These are phyloP conservation scores for Graphilbum sp. DNA, from an alignment of 2,329 filamentous ascomycete genomes.

Conservation along the genomic window DNA sequence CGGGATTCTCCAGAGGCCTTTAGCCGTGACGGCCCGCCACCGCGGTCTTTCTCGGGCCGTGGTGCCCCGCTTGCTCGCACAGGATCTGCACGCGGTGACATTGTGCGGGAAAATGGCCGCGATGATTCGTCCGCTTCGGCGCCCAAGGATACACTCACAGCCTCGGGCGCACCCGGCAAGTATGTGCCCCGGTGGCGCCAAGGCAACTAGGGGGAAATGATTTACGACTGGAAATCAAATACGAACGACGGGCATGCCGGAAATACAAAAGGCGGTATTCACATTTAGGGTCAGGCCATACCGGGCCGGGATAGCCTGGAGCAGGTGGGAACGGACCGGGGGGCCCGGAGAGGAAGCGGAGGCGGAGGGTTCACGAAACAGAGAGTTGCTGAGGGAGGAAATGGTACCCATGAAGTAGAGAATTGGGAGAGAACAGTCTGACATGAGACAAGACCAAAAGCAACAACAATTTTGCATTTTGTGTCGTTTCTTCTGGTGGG, in stretches of 20 bases:
- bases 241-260: no score
- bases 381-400: neutral
- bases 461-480: neutral
- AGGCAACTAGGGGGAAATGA: conserved; percentile 7
- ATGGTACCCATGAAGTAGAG: neutral
- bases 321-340: no score
- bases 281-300: no score
- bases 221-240: no score
- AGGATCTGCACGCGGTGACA: conserved; percentile 23
- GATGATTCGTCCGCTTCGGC: conserved; percentile 22
- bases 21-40: conserved; percentile 12
- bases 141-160: conserved; percentile 29
- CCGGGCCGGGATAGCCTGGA: no score
- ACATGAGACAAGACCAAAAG: neutral
- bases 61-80: conserved; percentile 26
- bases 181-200: conserved; percentile 35
- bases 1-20: conserved; percentile 4
- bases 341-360: no score
- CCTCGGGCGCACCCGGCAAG: conserved; percentile 38
- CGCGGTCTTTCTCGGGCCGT: conserved; percentile 19
- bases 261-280: no score
- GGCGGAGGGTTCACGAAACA: no score
- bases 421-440: neutral
- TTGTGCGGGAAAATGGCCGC: conserved; percentile 16
- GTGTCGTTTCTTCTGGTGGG: neutral